Percentiles rank a stretch among this genome's conserved stretches.
These are phyloP conservation scores for Podaxis sp. DNA, from an alignment of 768 basidiomycete genomes.

Conservation along the genomic window DNA sequence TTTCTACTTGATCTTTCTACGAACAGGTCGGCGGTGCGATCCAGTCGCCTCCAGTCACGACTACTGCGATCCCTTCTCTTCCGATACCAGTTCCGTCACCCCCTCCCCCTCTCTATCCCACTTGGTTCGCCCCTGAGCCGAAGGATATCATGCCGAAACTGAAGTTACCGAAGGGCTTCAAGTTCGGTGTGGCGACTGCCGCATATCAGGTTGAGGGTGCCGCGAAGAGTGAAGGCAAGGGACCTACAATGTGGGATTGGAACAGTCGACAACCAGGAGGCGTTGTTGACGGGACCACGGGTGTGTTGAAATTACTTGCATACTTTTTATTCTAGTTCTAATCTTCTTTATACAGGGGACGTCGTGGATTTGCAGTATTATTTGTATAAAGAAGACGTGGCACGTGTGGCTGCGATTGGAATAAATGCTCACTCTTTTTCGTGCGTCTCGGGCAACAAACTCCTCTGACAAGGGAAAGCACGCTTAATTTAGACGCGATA, in stretches of 20 bases:
- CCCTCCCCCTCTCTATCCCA: constrained; percentile 44
- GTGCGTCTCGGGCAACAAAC: constrained; percentile 25
- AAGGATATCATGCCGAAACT: constrained; percentile 42
- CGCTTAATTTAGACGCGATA: constrained; percentile 16
- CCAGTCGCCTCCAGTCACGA: constrained; percentile 44
- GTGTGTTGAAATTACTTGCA: constrained; percentile 20
- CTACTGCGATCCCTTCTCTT: constrained; percentile 37
- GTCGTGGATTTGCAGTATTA: constrained; percentile 50
- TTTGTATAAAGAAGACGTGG: constrained; percentile 52
- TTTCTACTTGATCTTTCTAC: background rate
- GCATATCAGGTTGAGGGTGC: constrained; percentile 57
- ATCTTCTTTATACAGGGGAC: constrained; percentile 32
- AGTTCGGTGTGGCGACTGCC: constrained; percentile 53
- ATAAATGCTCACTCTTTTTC: constrained; percentile 54
- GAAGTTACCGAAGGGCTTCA: constrained; percentile 46
- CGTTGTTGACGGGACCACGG: constrained; percentile 44
- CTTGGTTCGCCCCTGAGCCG: constrained; percentile 45
- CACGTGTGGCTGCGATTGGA: constrained; percentile 49
- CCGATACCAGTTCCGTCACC: constrained; percentile 41
- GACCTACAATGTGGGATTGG: constrained; percentile 51
- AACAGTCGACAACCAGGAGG: constrained; percentile 43
- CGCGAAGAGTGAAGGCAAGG: constrained; percentile 48
- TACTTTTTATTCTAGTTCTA: background rate
- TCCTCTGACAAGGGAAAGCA: background rate
- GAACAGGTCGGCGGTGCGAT: constrained; percentile 41